phyloP scores from a whole-genome alignment of 805 yeast genomes.

The Kuraishia molischiana region DNA sequence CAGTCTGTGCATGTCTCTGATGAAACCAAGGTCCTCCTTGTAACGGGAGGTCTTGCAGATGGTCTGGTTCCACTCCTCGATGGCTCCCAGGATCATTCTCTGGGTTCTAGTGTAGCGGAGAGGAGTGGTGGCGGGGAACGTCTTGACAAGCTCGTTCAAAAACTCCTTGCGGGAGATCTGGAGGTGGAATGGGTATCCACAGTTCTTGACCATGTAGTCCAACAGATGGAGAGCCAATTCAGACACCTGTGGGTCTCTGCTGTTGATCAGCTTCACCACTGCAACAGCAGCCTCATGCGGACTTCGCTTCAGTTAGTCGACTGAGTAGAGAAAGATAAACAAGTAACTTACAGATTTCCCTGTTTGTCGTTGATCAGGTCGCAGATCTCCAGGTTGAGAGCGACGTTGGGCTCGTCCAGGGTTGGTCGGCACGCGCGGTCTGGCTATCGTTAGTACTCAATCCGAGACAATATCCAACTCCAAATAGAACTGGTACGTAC shows the following conservation, averaged over 20 bases:
- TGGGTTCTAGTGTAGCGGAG: constrained; percentile 75
- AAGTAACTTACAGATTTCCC: constrained; percentile 43
- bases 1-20: constrained; percentile 92
- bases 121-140: constrained; percentile 94
- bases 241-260: constrained; percentile 75
- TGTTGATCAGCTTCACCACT: constrained; percentile 73
- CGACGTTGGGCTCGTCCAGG: constrained; percentile 77
- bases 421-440: constrained; percentile 85
- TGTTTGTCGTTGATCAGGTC: constrained; percentile 90
- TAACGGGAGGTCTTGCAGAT: constrained; percentile 83
- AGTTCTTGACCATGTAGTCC: constrained; percentile 90
- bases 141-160: constrained; percentile 81
- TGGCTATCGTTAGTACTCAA: constrained; percentile 14
- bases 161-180: constrained; percentile 94
- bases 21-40: constrained; percentile 84
- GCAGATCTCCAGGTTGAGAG: constrained; percentile 83
- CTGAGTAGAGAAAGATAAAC: neutral
- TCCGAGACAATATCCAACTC: too few species aligned
- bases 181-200: constrained; percentile 94
- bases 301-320: constrained; percentile 4
- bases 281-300: constrained; percentile 91
- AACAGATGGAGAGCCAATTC: constrained; percentile 62
- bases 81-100: constrained; percentile 73
- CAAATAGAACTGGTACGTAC: constrained; percentile 11
- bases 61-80: constrained; percentile 97